These are phyloP conservation scores for Coprinopsis marcescibilis DNA, from an alignment of 768 basidiomycete genomes.

Conservation along the genomic window DNA sequence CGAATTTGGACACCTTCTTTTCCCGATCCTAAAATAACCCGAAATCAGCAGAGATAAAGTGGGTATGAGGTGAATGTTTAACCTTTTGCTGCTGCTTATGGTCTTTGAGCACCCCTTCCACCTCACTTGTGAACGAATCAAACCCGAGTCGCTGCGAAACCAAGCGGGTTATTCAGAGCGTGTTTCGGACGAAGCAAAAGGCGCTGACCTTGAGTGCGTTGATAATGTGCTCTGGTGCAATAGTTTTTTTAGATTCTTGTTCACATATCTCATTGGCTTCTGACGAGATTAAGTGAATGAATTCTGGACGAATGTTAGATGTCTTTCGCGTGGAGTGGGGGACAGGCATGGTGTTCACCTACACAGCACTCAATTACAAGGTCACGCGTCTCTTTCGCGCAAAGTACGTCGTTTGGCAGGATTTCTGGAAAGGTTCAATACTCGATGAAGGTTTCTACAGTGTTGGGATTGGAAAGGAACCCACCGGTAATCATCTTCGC, in stretches of 20 bases:
- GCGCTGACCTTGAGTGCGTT: constrained; percentile 73
- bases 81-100: constrained; percentile 97
- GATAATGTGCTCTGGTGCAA: constrained; percentile 96
- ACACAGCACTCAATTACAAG: constrained; percentile 98
- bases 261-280: constrained; percentile 99
- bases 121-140: constrained; percentile 83
- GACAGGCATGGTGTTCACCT: constrained; percentile 61
- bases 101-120: constrained; percentile 89
- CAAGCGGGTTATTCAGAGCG: constrained; percentile 9
- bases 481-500: constrained; percentile 93
- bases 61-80: constrained; percentile 15
- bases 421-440: constrained; percentile 54
- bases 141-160: constrained; percentile 79
- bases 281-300: constrained; percentile 94
- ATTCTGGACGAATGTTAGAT: constrained; percentile 54
- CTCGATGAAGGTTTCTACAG: not conserved
- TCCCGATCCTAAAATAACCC: constrained; percentile 65
- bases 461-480: constrained; percentile 8
- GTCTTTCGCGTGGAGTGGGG: not conserved
- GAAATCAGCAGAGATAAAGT: constrained; percentile 8
- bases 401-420: constrained; percentile 80
- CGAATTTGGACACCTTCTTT: constrained; percentile 87
- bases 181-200: not conserved
- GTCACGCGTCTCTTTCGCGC: constrained; percentile 95
- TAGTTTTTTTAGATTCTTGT: constrained; percentile 97